Base-by-base conservation (phyloP, 305 asterid species). In the Fraxinus velutina region DNA sequence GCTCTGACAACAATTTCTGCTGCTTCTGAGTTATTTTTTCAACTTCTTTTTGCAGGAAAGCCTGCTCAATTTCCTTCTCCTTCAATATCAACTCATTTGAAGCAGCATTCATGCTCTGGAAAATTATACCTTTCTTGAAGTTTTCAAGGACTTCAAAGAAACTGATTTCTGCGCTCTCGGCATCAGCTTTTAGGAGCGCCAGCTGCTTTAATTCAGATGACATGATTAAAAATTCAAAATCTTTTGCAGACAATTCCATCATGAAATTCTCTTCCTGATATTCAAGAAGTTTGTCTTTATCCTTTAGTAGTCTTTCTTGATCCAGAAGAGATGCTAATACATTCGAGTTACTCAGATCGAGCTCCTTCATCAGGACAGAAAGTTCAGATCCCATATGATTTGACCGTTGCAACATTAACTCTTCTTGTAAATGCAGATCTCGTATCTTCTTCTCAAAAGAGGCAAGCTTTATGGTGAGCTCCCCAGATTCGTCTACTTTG, bases 331-430 rank as follows among this genome's bases (percentile, higher is more conserved):
- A 87, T 79, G 81, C 85, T 57, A 88, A 36, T 24, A 90, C 88
- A 27, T 85, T 81, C 79, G 81, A 86, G 86, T 91, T 91, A 82
- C 93, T 92, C 70, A 82, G 88, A 84, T 92, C 96, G 76, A 96
- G 84, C 88, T 93, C 97, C 90, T 84, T 91, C 93, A 92, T 88
- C 73, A 96, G 83, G 78, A 62, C 77, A 34, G 90, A 88, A 80
- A 94, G 90, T 78, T 96, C 97, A 85, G 90, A 91, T 36, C 98
- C 98, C 84, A 96, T 87, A 84, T 86, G 89, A 76, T 90, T 90
- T 13, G 98, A 93, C 86, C 92, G 91, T 82, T 89, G 90, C 88
- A 94, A 85, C 97, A 94, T 93, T 84, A 87, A 68, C 91, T 94
- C 97, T 85, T 96, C 98, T 83, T 90, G 97, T 81, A 78, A 75